These are phyloP conservation scores for Cyanodermella asteris DNA, from an alignment of 2,329 filamentous ascomycete genomes.

Conservation along the genomic window DNA sequence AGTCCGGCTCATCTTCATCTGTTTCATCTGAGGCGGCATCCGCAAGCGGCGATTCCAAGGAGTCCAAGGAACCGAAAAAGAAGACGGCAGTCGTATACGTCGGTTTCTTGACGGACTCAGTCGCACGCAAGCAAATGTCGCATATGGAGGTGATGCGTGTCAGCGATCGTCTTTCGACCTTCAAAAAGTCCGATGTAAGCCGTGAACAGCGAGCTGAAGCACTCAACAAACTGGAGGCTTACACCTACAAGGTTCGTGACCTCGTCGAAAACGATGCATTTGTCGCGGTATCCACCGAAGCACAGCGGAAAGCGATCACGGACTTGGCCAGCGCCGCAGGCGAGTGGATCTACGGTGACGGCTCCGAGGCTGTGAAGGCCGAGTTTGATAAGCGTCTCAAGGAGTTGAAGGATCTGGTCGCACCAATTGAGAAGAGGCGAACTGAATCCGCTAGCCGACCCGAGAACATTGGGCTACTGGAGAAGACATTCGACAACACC, in stretches of 20 bases:
- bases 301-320: conserved; percentile 44
- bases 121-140: conserved; percentile 18
- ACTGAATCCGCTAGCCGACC: conserved; percentile 53
- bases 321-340: conserved; percentile 45
- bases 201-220: conserved; percentile 63
- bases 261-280: conserved; percentile 60
- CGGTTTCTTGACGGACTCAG: conserved; percentile 25
- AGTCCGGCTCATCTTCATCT: conserved; percentile 19
- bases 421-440: conserved; percentile 54
- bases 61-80: conserved; percentile 21
- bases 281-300: conserved; percentile 44
- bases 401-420: conserved; percentile 53
- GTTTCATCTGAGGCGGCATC: conserved; percentile 24
- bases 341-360: conserved; percentile 83
- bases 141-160: conserved; percentile 23
- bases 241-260: conserved; percentile 74
- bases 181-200: conserved; percentile 64
- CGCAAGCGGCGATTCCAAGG: conserved; percentile 20
- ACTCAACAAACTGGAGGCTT: conserved; percentile 80
- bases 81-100: conserved; percentile 30
- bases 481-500: conserved; percentile 49
- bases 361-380: conserved; percentile 50
- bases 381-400: conserved; percentile 57
- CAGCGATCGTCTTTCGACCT: conserved; percentile 57
- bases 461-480: conserved; percentile 41